Percentiles rank a stretch among this genome's conserved stretches.
Evolutionary conservation across 139 green algal genomes (phyloP).

Genomic region (Chlamydomonas asymmetrica): DNA sequence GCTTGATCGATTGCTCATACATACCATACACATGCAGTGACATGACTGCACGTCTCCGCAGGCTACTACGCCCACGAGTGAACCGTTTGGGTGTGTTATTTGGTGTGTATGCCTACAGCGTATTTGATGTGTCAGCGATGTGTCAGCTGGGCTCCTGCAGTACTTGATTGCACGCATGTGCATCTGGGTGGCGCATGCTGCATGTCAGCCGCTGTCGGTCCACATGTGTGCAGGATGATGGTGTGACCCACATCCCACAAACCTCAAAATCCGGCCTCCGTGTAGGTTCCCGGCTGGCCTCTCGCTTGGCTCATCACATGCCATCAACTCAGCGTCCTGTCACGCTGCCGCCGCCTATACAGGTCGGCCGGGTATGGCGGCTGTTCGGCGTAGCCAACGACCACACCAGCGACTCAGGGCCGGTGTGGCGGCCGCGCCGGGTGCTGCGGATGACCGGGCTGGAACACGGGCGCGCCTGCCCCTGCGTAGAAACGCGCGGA

Average conservation of each 20-base stretch:
- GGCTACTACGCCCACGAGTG: no score
- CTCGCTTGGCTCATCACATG: background rate
- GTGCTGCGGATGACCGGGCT: constrained; percentile 18
- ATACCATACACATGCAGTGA: background rate
- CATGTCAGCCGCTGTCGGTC: background rate
- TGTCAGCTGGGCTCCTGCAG: no score
- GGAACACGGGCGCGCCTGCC: constrained; percentile 3
- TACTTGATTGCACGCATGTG: no score
- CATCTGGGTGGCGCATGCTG: no score
- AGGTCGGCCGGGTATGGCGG: constrained; percentile 15
- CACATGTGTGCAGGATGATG: background rate
- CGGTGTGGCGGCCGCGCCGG: constrained; percentile 8
- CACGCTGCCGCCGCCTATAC: background rate
- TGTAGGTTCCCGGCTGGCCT: background rate
- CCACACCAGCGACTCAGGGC: constrained; percentile 1
- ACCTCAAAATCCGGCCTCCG: background rate
- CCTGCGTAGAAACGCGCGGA: background rate
- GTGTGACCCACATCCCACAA: background rate
- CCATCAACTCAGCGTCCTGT: background rate
- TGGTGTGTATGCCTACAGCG: background rate
- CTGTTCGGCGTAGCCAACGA: constrained; percentile 31
- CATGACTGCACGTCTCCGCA: no score
- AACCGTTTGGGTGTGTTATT: background rate
- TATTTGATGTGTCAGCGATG: no score
- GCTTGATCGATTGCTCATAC: background rate